Evolutionary conservation across 176 grass and related monocot genomes (phyloP).

Genomic region (Rhynchospora pubera): DNA sequence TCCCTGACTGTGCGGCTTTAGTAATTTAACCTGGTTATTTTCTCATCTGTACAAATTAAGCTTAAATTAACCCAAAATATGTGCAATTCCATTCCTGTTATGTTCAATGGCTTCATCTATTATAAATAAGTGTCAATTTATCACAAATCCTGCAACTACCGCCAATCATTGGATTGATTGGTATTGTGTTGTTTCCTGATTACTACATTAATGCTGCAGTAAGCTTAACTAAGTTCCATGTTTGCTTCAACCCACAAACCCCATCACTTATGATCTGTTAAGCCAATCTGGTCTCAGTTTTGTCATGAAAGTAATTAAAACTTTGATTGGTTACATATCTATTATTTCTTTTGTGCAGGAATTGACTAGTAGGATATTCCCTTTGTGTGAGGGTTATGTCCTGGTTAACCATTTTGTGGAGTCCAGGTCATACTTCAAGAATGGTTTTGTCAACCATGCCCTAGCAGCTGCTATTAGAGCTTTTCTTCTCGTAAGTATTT

Average conservation of each 20-base stretch:
- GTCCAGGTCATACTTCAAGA: constrained; percentile 70
- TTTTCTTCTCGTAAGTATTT: constrained; percentile 63
- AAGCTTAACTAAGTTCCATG: not conserved
- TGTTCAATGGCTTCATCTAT: not conserved
- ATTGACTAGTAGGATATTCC: constrained; percentile 71
- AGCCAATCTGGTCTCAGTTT: not conserved
- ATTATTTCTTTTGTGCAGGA: constrained; percentile 51
- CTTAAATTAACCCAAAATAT: not conserved
- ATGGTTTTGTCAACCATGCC: constrained; percentile 90
- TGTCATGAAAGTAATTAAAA: not conserved
- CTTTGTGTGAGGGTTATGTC: constrained; percentile 85
- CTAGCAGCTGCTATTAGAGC: constrained; percentile 73
- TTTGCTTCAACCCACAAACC: not conserved
- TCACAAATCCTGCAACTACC: not conserved
- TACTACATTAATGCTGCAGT: not conserved
- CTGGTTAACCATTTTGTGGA: constrained; percentile 87
- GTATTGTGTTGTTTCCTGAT: not conserved
- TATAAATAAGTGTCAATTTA: not conserved
- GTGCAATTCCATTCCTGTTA: not conserved
- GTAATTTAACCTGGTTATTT: not conserved
- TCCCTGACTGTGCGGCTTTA: not conserved
- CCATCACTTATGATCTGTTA: not conserved
- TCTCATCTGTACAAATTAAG: not conserved
- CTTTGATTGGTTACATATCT: not conserved
- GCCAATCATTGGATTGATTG: not conserved